These are phyloP conservation scores for Fistulifera pelliculosa DNA, from an alignment of 108 stramenopile genomes.

Conservation along the genomic window DNA sequence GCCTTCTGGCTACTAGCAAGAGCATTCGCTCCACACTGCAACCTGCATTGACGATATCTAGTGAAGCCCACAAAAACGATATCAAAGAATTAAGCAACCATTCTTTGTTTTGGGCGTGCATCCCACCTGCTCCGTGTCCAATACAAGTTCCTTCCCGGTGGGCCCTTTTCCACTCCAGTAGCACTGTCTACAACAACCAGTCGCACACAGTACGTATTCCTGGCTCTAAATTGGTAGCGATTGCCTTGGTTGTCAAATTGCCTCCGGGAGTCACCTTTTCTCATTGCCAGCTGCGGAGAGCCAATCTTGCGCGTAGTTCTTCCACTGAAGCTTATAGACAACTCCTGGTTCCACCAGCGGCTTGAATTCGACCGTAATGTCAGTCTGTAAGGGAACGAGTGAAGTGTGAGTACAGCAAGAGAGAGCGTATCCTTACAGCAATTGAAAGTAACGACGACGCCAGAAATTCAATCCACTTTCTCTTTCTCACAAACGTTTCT, in stretches of 20 bases:
- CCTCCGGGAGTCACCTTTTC: background rate
- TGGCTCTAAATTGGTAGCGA: conserved; percentile 26
- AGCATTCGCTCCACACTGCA: too few relatives aligned
- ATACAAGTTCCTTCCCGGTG: conserved; percentile 36
- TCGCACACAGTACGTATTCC: conserved; percentile 50
- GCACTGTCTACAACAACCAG: conserved; percentile 15
- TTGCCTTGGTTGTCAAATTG: conserved; percentile 15
- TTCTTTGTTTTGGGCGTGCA: conserved; percentile 36
- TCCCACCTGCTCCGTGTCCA: conserved; percentile 58
- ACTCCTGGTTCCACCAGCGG: conserved; percentile 7
- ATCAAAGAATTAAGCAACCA: conserved; percentile 15
- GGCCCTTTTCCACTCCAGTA: conserved; percentile 11
- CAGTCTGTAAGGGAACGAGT: conserved; percentile 15
- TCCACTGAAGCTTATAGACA: conserved; percentile 34
- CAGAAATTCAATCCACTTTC: background rate
- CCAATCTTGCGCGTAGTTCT: conserved; percentile 16
- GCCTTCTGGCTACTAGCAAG: too few relatives aligned
- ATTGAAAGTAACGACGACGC: background rate
- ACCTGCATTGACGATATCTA: too few relatives aligned
- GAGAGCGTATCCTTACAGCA: background rate
- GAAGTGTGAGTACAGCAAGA: background rate
- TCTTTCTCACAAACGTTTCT: conserved; percentile 16
- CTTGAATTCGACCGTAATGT: conserved; percentile 33
- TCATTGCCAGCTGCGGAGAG: conserved; percentile 2
- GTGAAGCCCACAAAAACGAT: too few relatives aligned